phyloP scores from a whole-genome alignment of 2,329 filamentous ascomycete species.

The Fusarium sp. region DNA sequence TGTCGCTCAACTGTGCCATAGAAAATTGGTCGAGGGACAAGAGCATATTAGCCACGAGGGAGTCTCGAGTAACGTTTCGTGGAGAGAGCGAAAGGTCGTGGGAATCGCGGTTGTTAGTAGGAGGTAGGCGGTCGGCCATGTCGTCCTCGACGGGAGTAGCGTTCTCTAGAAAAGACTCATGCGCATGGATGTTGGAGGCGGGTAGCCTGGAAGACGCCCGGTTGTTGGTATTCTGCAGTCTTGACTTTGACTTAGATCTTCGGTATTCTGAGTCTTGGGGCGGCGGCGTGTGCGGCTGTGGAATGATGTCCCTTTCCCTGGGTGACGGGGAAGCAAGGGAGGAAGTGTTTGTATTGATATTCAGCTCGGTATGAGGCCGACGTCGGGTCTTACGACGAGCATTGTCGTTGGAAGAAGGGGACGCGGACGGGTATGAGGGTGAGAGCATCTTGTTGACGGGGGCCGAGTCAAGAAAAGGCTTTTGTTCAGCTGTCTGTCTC shows the following conservation, averaged over 20 bases:
- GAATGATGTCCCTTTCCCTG: slow-evolving; percentile 39
- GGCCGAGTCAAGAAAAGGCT: slow-evolving; percentile 32
- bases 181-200: slow-evolving; percentile 40
- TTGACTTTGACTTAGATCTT: slow-evolving; percentile 29
- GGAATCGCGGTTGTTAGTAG: slow-evolving; percentile 67
- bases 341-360: slow-evolving; percentile 43
- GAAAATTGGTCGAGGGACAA: slow-evolving; percentile 89
- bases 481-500: slow-evolving; percentile 31
- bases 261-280: slow-evolving; percentile 29
- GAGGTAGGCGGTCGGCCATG: slow-evolving; percentile 46
- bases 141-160: slow-evolving; percentile 49
- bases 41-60: slow-evolving; percentile 95
- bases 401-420: slow-evolving; percentile 44
- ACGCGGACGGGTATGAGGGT: slow-evolving; percentile 26
- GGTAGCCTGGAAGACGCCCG: slow-evolving; percentile 45
- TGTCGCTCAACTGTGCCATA: slow-evolving; percentile 58
- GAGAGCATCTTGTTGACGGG: slow-evolving; percentile 40
- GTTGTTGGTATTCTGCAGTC: slow-evolving; percentile 38
- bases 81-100: slow-evolving; percentile 88
- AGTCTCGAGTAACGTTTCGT: slow-evolving; percentile 83
- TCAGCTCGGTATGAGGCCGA: slow-evolving; percentile 44
- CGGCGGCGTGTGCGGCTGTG: slow-evolving; percentile 43
- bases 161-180: slow-evolving; percentile 50
- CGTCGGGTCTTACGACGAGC: slow-evolving; percentile 44
- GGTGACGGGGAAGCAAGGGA: slow-evolving; percentile 43